Percentiles rank a stretch among this genome's conserved stretches.
Conservation (phyloP, 2,329 filamentous ascomycete genomes). For the Aurifilum marmelostoma region DNA sequence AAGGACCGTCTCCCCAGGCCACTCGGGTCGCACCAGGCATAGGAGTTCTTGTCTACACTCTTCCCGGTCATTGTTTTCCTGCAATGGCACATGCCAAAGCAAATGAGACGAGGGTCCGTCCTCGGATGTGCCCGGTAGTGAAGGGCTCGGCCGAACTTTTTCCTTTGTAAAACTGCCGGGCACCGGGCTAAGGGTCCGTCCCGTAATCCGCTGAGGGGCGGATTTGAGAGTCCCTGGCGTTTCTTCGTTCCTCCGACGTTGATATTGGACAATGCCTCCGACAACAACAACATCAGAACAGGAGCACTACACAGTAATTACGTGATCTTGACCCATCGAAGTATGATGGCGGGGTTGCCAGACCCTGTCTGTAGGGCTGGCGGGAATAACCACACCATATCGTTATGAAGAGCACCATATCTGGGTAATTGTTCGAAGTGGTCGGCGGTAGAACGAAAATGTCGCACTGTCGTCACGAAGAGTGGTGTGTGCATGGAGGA, state of each 20-base stretch:
- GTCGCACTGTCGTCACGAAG: slow-evolving; percentile 1
- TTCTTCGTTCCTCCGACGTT: not conserved
- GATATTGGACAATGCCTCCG: not conserved
- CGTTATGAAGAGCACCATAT: not conserved
- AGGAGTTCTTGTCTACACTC: not conserved
- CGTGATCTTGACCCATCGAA: not conserved
- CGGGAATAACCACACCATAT: not conserved
- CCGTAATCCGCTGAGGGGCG: not conserved
- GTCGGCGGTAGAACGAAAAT: not conserved
- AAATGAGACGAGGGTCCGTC: not conserved
- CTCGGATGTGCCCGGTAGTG: not conserved
- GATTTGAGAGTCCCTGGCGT: not conserved
- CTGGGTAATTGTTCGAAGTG: not conserved
- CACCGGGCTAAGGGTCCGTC: not conserved
- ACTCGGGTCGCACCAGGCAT: not conserved
- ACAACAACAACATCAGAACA: not conserved
- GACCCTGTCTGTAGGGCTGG: not conserved
- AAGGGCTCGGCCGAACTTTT: not conserved
- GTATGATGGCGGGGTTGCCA: not conserved
- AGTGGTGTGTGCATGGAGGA: not conserved
- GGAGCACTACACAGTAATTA: not conserved
- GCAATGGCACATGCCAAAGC: not conserved
- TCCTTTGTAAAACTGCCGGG: not conserved
- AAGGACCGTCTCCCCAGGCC: not conserved
- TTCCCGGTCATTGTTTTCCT: not conserved